phyloP scores from a whole-genome alignment of 305 asterid species.

The Solanum chacoense region DNA sequence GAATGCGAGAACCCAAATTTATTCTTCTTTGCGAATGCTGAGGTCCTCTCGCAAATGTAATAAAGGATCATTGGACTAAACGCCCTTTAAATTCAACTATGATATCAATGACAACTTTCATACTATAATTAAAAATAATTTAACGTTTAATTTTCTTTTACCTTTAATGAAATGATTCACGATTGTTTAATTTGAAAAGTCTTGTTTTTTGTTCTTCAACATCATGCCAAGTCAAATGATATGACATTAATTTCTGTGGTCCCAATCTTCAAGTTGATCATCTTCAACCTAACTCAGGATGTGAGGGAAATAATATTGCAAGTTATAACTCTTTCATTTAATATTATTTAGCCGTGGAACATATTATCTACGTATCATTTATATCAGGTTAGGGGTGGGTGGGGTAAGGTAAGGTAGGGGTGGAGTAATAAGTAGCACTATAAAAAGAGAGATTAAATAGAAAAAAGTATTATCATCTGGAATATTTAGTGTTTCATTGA shows the following conservation, averaged over 20 bases:
- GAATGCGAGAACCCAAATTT: no score
- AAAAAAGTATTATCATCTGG: background rate
- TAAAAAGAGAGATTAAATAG: background rate
- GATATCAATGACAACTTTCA: background rate
- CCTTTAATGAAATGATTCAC: no score
- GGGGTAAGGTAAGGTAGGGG: background rate
- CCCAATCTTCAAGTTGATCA: background rate
- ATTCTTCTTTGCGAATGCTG: no score
- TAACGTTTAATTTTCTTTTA: no score
- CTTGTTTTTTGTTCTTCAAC: no score
- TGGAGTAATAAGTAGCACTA: background rate
- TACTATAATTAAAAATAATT: background rate
- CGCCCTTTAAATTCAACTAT: background rate
- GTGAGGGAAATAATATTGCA: background rate
- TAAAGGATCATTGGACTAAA: background rate
- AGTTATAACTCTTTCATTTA: background rate
- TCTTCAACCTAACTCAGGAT: background rate
- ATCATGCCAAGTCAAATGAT: background rate
- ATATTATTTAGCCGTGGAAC: background rate
- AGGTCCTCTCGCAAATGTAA: background rate
- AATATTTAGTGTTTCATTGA: background rate
- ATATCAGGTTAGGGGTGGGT: background rate
- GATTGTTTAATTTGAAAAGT: no score
- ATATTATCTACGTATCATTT: background rate
- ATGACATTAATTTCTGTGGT: background rate